Evolutionary conservation across 2,329 filamentous ascomycete genomes (phyloP), one percentile per base, ranked within the genome.

Genomic region (Penicillium sp.): DNA sequence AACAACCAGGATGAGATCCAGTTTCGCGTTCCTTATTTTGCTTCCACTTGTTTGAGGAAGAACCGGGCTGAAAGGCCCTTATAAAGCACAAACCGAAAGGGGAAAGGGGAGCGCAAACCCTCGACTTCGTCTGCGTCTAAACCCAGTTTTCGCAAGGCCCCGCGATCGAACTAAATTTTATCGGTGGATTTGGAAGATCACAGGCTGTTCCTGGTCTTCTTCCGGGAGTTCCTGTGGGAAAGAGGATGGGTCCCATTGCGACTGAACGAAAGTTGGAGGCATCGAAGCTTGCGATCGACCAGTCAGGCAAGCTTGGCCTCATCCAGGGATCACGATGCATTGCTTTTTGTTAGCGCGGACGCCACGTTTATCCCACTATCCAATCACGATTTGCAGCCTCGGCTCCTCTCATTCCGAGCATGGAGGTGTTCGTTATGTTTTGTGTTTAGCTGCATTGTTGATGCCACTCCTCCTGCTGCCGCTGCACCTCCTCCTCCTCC

Each of bases 161-260:
- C 32, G 43, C 34, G 36, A 49, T 40, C 36, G 46, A 49, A 45
- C 23, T 20, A 58, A 45, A 40, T 32, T 33, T 33, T 34, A 45
- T 47, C 45, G 45, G 30, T 37, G 29, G 41, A 3, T 23, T 41
- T 41, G 13, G n/a, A 40, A 40, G 36, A 40, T 40, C 36, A 7
- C 23, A 40, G 36, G 36, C 24, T 24, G 24, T 7, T 33, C n/a
- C 13, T 26, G 13, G 20, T 20, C 33, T 42, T 41, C 15, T 30
- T 51, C 59, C 55, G 51, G 55, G 55, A 59, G 53, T 44, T 56
- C 41, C 59, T 52, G 45, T 56, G 48, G 37, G 41, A 51, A 17
- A 20, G 6, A 29, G 37, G n/a, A 12, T 7, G 33, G 23, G 42
- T 37, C 27, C 30, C 21, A 36, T 17, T 37, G 15, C 8, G 17